Evolutionary conservation across 257 asterid species (phyloP).

Genomic region (Schizonepeta tenuifolia): DNA sequence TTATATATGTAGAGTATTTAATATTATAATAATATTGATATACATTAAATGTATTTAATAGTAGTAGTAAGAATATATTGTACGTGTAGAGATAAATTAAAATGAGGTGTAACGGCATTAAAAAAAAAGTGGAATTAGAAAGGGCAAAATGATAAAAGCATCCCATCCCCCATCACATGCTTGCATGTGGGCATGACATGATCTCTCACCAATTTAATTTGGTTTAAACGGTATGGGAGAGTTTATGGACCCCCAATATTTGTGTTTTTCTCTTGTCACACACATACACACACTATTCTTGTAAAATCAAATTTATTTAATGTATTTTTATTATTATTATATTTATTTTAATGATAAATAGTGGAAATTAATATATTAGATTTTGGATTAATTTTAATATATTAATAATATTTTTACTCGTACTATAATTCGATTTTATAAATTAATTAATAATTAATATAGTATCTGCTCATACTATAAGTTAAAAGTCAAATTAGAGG

Average conservation of each 20-base stretch:
- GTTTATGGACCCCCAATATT: constrained; percentile 43
- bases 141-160: constrained; percentile 46
- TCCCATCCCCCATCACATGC: constrained; percentile 69
- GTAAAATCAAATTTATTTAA: no score
- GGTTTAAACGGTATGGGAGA: constrained; percentile 40
- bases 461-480: no score
- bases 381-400: no score
- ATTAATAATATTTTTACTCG: no score
- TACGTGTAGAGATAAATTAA: not conserved
- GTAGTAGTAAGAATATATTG: not conserved
- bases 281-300: constrained; percentile 15
- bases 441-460: no score
- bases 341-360: no score
- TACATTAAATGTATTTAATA: constrained; percentile 1
- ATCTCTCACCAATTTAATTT: constrained; percentile 30
- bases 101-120: constrained; percentile 20
- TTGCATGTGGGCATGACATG: constrained; percentile 43
- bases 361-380: no score
- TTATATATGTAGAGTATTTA: not conserved
- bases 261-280: constrained; percentile 28
- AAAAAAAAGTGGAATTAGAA: constrained; percentile 24
- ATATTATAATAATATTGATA: not conserved
- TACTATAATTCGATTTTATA: no score
- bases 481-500: no score
- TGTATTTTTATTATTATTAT: no score